A percentile compares a stretch with the other conserved stretches of the same genome.
phyloP scores from a whole-genome alignment of 352 stramenopile genomes.

The Globisporangium middletonii region DNA sequence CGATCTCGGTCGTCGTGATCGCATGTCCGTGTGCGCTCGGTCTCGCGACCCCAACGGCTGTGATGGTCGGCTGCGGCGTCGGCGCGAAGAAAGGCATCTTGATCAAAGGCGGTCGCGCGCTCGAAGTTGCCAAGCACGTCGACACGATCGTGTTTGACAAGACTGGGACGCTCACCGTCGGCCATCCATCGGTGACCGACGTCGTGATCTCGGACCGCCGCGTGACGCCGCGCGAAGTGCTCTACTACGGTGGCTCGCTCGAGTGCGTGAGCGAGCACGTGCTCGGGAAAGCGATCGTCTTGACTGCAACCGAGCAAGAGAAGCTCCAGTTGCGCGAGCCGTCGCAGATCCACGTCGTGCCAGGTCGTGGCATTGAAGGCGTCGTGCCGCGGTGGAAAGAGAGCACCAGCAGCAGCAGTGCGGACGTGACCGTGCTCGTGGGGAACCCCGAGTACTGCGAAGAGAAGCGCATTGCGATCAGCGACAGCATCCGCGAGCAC shows the following conservation, averaged over 20 bases:
- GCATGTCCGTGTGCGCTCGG: constrained; percentile 80
- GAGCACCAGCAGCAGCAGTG: not conserved
- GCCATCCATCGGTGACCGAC: constrained; percentile 74
- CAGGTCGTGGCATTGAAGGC: constrained; percentile 75
- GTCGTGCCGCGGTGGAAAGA: constrained; percentile 33
- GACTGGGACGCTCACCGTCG: constrained; percentile 88
- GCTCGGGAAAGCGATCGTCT: constrained; percentile 77
- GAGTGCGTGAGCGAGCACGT: constrained; percentile 86
- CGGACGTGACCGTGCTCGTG: constrained; percentile 50
- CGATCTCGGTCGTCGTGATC: constrained; percentile 88
- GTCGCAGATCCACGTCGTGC: constrained; percentile 63
- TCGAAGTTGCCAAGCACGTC: constrained; percentile 81
- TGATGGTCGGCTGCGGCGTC: constrained; percentile 87
- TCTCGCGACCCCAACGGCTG: constrained; percentile 77
- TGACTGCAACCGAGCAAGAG: constrained; percentile 68
- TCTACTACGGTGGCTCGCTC: constrained; percentile 75
- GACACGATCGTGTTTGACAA: constrained; percentile 92
- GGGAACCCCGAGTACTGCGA: constrained; percentile 80
- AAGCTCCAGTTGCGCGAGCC: constrained; percentile 71
- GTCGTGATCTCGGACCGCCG: constrained; percentile 59
- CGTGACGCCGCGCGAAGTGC: constrained; percentile 59
- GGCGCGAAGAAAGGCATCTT: constrained; percentile 85
- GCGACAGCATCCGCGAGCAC: constrained; percentile 49
- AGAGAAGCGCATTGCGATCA: constrained; percentile 65
- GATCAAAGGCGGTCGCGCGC: constrained; percentile 79